phyloP scores from a whole-genome alignment of 2,329 filamentous ascomycete genomes.

The Colletotrichum theobromicola region DNA sequence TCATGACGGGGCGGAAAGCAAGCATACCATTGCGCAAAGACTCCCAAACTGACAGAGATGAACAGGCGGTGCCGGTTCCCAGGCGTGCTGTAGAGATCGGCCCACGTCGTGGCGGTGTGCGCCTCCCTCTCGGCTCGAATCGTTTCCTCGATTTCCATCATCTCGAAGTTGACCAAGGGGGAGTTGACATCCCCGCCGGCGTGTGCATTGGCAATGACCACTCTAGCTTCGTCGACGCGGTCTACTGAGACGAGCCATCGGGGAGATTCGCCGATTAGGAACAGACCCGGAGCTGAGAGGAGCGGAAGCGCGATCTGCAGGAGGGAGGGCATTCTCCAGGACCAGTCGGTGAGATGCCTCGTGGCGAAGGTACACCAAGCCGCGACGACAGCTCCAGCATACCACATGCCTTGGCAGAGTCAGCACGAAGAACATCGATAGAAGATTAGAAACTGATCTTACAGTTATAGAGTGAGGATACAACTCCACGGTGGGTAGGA shows the following conservation, averaged over 20 bases:
- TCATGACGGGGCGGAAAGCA: accelerated
- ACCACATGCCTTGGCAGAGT: conserved; percentile 34
- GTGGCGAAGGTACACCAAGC: conserved; percentile 30
- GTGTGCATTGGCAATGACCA: background rate
- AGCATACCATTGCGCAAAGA: background rate
- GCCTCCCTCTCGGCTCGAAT: background rate
- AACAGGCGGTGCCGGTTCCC: background rate
- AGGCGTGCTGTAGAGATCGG: background rate
- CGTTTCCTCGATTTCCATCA: background rate
- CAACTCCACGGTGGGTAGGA: conserved; percentile 28
- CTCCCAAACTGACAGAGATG: background rate
- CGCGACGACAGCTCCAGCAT: conserved; percentile 40
- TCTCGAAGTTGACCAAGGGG: background rate
- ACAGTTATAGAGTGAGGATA: background rate
- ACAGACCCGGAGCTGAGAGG: background rate
- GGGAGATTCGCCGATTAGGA: background rate
- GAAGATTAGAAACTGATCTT: background rate
- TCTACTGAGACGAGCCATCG: conserved; percentile 20
- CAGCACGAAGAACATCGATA: accelerated
- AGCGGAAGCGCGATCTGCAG: conserved; percentile 40
- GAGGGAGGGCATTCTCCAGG: conserved; percentile 27
- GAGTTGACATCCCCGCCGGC: background rate
- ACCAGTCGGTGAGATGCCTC: background rate
- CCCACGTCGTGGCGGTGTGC: background rate
- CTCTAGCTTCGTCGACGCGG: background rate